Evolutionary conservation across 345 rosid species (phyloP), one percentile per base, ranked within the genome.

Genomic region (Viola odorata): DNA sequence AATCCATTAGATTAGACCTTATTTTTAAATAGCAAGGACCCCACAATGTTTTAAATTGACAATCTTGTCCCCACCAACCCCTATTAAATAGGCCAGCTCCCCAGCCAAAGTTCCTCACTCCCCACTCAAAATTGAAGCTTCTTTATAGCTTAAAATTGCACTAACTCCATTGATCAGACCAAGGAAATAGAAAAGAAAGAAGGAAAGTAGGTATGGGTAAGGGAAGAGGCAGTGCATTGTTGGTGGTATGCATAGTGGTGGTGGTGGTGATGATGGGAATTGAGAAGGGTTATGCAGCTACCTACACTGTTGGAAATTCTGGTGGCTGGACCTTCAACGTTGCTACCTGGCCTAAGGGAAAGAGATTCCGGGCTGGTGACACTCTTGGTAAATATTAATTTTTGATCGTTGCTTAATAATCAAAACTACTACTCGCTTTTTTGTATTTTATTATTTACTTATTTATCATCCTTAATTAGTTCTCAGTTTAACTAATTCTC

Each of bases 151-250:
- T 23, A 23, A 23, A 23, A 23, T 23, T 23, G 32, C 32, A 23
- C 32, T 23, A 23, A 23, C 32, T 23, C 32, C 32, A 23, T 23
- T 15, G 53, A 14, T 15, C 16, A 50, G 10, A 1, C 11, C 8
- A 15, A 50, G 53, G 4, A 50, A 49, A 50, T 23, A 23, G 32
- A 23, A 23, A 23, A 23, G 32, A 23, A 23, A 23, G 32, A 23
- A 23, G 2, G 32, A 23, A 23, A 42, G 45, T 11, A 42, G 23
- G 51, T 6, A 80, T 76, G 78, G 74, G 2, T 8, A 45, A 59
- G 83, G 81, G 80, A 82, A 77, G 77, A 82, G 74, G 81, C 81
- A 79, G 75, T 80, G 87, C 87, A 69, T 15, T 59, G 63, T 32
- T 44, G 13, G 60, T 52, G 41, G 37, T 56, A 8, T 61, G 58